Evolutionary conservation across 164 flowering plant genomes (phyloP).

Genomic region (Litsea cubeba): DNA sequence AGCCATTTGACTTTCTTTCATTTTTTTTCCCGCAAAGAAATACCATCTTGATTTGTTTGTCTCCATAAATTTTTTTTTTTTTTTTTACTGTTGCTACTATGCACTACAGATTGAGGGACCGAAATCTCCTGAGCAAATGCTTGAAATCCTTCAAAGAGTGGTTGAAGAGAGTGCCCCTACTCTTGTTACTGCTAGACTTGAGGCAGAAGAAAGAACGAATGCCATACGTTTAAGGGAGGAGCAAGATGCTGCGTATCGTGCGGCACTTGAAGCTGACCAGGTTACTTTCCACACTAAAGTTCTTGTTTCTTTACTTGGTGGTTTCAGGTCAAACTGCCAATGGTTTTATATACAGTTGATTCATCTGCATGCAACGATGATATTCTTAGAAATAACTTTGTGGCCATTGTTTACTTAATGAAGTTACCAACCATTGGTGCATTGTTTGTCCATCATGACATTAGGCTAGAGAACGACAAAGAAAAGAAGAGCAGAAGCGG

Average conservation of each 20-base stretch:
- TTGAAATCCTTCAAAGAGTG: constrained; percentile 67
- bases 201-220: constrained; percentile 91
- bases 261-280: constrained; percentile 98
- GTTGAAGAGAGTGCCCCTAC: constrained; percentile 86
- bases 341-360: not conserved
- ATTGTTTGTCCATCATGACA: not conserved
- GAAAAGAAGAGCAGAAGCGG: constrained; percentile 83
- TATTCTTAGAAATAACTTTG: not conserved
- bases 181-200: constrained; percentile 82
- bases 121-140: constrained; percentile 76
- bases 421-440: too few species aligned
- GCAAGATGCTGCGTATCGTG: constrained; percentile 96
- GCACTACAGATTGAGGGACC: constrained; percentile 82
- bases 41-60: not conserved
- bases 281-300: constrained; percentile 17
- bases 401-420: too few species aligned
- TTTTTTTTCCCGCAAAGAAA: too few species aligned
- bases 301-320: not conserved
- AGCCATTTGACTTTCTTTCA: too few species aligned
- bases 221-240: constrained; percentile 85
- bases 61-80: not conserved
- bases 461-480: constrained; percentile 91
- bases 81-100: not conserved
- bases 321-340: not conserved
- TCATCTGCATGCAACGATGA: not conserved